Base-by-base conservation (phyloP, 495 filamentous ascomycete species). In the Annulohypoxylon moriforme region DNA sequence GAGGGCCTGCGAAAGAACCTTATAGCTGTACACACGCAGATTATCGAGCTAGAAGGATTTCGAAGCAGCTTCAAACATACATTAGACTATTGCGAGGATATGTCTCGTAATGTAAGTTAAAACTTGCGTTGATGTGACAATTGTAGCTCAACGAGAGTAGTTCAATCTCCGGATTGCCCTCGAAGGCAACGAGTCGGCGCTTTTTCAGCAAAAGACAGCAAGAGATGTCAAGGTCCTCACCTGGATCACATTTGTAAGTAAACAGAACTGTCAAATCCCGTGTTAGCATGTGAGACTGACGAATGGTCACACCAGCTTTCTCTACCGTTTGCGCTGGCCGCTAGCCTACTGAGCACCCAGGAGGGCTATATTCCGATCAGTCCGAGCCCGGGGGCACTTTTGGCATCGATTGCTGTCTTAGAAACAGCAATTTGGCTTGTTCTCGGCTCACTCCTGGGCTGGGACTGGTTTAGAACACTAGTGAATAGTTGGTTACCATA, bases 181-280 rank as follows among this genome's bases (percentile, higher is more conserved):
- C 24, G 65, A 68, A 27, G 60, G 14, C 6, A 60, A 55, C 10
- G 65, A 68, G 33, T 60, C 56, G 2, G 57, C 65, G 3, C 7
- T 68, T 14, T 44, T 34, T 3, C 56, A 60, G 34, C 56, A 68
- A 16, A 55, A 55, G 5, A 46, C 65, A 6, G 57, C 65, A n/a
- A 55, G 25, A 8, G 56, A 68, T 14, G 24, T 60, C 1, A 55
- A 53, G 13, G 24, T 60, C 10, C 18, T 68, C 3, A 60, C 65
- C 3, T 61, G 65, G 65, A 68, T 60, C 10, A 55, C 65, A 53
- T 60, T 68, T 61, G 65, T 68, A 60, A 60, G 0, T n/a, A 3
- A 33, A 24, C 25, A 13, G 36, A 55, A 24, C 14, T 7, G 5
- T 2, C 22, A 29, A 44, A 1, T 24, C 29, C 16, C 34, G 2